Percentiles rank a stretch among this genome's conserved stretches.
Evolutionary conservation across 2,329 filamentous ascomycete species (phyloP).

Genomic region (Thelonectria blattea): DNA sequence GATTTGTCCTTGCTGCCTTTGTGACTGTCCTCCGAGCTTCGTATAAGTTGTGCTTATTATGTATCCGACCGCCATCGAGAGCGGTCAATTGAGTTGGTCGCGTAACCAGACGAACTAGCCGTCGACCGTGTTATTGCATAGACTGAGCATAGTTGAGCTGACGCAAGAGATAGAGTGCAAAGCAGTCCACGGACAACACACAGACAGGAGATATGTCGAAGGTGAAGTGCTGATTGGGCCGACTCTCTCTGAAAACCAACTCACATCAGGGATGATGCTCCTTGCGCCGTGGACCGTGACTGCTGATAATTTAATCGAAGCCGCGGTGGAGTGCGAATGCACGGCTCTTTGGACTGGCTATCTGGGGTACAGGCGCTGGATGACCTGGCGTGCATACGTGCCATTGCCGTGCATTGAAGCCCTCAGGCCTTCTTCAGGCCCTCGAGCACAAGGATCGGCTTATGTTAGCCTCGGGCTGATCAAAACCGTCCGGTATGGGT

Average conservation of each 20-base stretch:
- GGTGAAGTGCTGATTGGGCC: background rate
- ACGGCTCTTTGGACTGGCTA: slow-evolving; percentile 22
- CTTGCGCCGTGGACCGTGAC: slow-evolving; percentile 10
- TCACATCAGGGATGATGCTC: slow-evolving; percentile 2
- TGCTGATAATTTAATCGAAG: slow-evolving; percentile 32
- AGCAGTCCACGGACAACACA: slow-evolving; percentile 4
- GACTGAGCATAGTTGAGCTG: slow-evolving; percentile 1
- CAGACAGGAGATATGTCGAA: background rate
- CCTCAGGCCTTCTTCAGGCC: slow-evolving; percentile 4
- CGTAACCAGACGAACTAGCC: background rate
- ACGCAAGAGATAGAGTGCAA: slow-evolving; percentile 3
- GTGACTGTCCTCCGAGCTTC: no score
- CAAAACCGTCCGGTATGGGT: slow-evolving; percentile 9
- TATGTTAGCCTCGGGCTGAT: background rate
- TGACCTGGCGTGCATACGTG: slow-evolving; percentile 25
- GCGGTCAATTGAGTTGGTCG: slow-evolving; percentile 3
- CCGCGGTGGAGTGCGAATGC: slow-evolving; percentile 27
- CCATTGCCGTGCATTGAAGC: slow-evolving; percentile 27
- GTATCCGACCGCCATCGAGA: background rate
- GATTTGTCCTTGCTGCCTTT: slow-evolving; percentile 3
- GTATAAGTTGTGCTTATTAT: background rate
- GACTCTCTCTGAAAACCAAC: background rate
- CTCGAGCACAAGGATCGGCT: slow-evolving; percentile 4
- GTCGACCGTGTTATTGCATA: slow-evolving; percentile 1
- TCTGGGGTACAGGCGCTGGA: slow-evolving; percentile 35